Evolutionary conservation across 352 stramenopile species (phyloP), one percentile per base, ranked within the genome.

Genomic region (Phytophthora hibernalis): DNA sequence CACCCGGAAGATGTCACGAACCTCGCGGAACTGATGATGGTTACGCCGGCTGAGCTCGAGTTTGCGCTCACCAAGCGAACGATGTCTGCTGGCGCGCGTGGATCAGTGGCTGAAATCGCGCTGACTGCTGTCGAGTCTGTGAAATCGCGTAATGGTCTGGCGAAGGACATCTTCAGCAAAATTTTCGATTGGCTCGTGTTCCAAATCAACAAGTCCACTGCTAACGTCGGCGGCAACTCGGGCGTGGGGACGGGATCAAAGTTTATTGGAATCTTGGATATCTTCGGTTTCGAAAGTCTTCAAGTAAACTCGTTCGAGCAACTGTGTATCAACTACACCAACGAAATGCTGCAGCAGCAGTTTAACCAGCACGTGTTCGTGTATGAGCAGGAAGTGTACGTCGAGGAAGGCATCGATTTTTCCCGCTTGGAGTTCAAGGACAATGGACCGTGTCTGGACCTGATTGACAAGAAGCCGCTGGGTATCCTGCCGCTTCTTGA

Each of bases 281-380:
- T 99, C 49, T 99, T 98, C 74, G 96, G 97, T 3, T 99, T 99
- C 71, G 97, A 99, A 77, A 95, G 82, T 38, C 88, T 99, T 54
- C 82, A 97, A 64, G 77, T 90, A 28, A 97, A 97, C 70, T 97
- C 89, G 18, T 98, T 98, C 53, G 95, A 98, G 76, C 97, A 99
- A 63, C 79, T 98, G 11, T 98, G 95, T 68, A 98, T 98, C 76
- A 98, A 98, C 78, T 98, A 97, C 74, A 97, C 90, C 44, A 98
- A 98, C 70, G 95, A 98, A 70, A 98, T 98, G 92, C 76, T 98
- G 8, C 95, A 98, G 74, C 89, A 97, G 63, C 89, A 96, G 62
- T 97, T 97, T 74, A 98, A 98, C 77, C 91, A 98, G 75, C 92
- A 98, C 83, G 96, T 98, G 5, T 98, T 99, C 59, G 97, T 98